These are phyloP conservation scores for Corymbia citriodora DNA, from an alignment of 441 rosid species.

Conservation along the genomic window DNA sequence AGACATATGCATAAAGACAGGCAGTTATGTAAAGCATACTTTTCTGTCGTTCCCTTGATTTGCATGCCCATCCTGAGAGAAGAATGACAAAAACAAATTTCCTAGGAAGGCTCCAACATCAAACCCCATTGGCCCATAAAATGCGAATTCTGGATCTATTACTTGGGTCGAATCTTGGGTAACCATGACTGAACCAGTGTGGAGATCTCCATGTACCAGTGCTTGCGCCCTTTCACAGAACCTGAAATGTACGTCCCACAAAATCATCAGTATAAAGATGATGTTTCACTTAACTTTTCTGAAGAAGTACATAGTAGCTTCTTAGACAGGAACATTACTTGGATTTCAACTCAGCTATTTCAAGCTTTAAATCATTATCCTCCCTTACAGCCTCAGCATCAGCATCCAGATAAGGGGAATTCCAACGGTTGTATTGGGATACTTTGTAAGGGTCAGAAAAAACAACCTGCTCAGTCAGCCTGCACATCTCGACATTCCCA, in stretches of 20 bases:
- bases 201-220: slow-evolving; percentile 89
- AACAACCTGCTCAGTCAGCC: slow-evolving; percentile 90
- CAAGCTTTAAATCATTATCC: slow-evolving; percentile 66
- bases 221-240: slow-evolving; percentile 95
- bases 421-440: slow-evolving; percentile 67
- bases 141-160: slow-evolving; percentile 90
- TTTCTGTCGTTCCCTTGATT: slow-evolving; percentile 52
- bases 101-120: slow-evolving; percentile 90
- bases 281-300: neutral
- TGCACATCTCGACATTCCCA: slow-evolving; percentile 84
- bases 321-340: slow-evolving; percentile 32
- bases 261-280: neutral
- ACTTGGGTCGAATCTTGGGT: slow-evolving; percentile 80
- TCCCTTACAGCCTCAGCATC: slow-evolving; percentile 75
- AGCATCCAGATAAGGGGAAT: slow-evolving; percentile 74
- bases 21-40: slow-evolving; percentile 24
- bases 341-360: slow-evolving; percentile 81
- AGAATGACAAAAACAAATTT: slow-evolving; percentile 82
- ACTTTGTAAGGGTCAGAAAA: slow-evolving; percentile 87
- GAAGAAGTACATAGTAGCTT: neutral
- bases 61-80: slow-evolving; percentile 89
- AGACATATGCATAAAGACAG: neutral
- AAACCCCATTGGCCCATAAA: slow-evolving; percentile 84
- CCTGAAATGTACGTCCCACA: slow-evolving; percentile 31
- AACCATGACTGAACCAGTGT: slow-evolving; percentile 90